phyloP scores from a whole-genome alignment of 192 early-diverging fungal species.

The Podila minutissima region DNA sequence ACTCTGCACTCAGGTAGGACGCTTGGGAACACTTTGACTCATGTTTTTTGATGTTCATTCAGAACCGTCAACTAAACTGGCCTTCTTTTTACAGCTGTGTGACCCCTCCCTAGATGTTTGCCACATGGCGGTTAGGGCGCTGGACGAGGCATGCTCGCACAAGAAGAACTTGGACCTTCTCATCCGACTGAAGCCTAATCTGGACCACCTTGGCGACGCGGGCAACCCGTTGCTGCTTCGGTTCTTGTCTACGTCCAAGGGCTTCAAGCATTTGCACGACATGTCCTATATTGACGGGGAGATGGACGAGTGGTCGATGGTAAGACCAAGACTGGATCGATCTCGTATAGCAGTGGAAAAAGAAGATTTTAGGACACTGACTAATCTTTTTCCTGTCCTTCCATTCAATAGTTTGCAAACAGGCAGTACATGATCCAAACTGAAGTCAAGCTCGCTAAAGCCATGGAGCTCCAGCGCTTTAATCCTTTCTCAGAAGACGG shows the following conservation, averaged over 20 bases:
- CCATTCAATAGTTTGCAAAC: constrained; percentile 33
- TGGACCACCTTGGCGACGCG: constrained; percentile 78
- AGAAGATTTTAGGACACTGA: neutral
- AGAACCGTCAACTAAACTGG: neutral
- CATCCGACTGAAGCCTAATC: constrained; percentile 72
- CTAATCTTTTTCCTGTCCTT: neutral
- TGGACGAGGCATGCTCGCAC: constrained; percentile 77
- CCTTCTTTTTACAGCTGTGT: constrained; percentile 63
- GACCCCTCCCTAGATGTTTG: constrained; percentile 79
- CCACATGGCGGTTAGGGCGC: constrained; percentile 71
- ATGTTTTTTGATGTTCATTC: neutral
- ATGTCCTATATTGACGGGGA: constrained; percentile 79
- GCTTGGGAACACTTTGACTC: neutral
- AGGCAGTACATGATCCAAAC: constrained; percentile 51
- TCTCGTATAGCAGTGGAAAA: neutral
- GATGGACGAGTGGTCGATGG: constrained; percentile 87
- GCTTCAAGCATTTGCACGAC: constrained; percentile 76
- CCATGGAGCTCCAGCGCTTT: constrained; percentile 44
- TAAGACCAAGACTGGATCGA: constrained; percentile 29
- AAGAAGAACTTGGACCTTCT: constrained; percentile 74
- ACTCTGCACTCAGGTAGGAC: constrained; percentile 69
- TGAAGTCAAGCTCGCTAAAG: constrained; percentile 43
- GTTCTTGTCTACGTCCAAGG: constrained; percentile 75
- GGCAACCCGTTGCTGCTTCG: constrained; percentile 74
- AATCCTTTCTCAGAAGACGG: constrained; percentile 49